Evolutionary conservation across 768 basidiomycete genomes (phyloP), one percentile per base, ranked within the genome.

Genomic region (Leucosporidium yakuticum): DNA sequence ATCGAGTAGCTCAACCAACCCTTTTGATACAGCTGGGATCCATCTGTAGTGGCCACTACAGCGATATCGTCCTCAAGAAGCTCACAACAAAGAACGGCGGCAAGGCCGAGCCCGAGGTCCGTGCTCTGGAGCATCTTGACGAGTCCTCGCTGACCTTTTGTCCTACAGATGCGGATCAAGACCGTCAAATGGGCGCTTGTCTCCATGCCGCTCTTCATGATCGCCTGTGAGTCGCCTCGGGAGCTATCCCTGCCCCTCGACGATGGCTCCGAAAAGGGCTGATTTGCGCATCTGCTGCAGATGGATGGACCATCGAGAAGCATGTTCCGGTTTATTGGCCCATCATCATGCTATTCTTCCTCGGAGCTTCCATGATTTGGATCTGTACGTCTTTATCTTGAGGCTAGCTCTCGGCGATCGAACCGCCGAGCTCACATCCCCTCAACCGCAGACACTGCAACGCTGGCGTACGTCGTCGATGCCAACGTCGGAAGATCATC

Each of bases 391-490:
- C 85, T 12, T n/a, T n/a, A n/a, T n/a, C n/a, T n/a, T n/a, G n/a
- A n/a, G n/a, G n/a, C n/a, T n/a, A n/a, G 21, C 47, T 48, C 14
- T 21, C 11, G 21, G 47, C 11, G 11, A 11, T 48, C 21, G 11
- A 48, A 48, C 47, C 47, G 47, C 47, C 11, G 21, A 48, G 12
- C 21, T 48, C 47, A 48, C 47, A 48, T 48, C 21, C n/a, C 21
- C 21, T 48, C 14, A 48, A 12, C 47, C 21, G 11, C 47, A 48
- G 47, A 48, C 47, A 48, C 47, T 48, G 47, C 47, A 61, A 87
- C 88, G 0, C 78, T 94, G 34, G 88, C 91, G 0, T 94, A 93
- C 74, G 82, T 93, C 44, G 90, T 92, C 23, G 91, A 95, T 74
- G 86, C 90, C 9, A 95, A 93, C 76, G 81, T 82, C 9, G 92